Conservation (phyloP, 257 asterid species). For the Primulina tabacum region DNA sequence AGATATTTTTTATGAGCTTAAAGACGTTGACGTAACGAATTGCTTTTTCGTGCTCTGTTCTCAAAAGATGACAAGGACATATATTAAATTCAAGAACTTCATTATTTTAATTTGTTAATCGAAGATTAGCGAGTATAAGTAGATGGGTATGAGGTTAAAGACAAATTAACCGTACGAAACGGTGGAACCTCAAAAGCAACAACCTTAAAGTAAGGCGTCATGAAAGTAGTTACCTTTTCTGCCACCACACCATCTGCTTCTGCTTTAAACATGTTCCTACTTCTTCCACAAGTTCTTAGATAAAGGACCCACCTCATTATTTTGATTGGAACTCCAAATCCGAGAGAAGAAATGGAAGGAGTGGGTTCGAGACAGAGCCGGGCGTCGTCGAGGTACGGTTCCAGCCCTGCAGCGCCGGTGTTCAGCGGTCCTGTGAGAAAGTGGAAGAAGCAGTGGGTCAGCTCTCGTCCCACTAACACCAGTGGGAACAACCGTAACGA, state of each 20-base stretch:
- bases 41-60: neutral
- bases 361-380: slow-evolving; percentile 59
- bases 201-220: slow-evolving; percentile 26
- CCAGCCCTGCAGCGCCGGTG: slow-evolving; percentile 45
- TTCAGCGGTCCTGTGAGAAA: slow-evolving; percentile 81
- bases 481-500: slow-evolving; percentile 27
- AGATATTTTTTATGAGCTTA: slow-evolving; percentile 14
- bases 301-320: neutral
- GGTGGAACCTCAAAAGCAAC: slow-evolving; percentile 32
- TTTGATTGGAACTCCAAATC: neutral
- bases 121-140: neutral
- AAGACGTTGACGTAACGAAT: slow-evolving; percentile 13
- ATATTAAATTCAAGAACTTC: neutral
- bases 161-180: slow-evolving; percentile 23
- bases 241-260: slow-evolving; percentile 27
- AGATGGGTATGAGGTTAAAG: neutral
- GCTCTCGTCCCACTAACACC: slow-evolving; percentile 31
- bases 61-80: neutral
- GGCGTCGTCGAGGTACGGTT: slow-evolving; percentile 59
- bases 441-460: slow-evolving; percentile 90
- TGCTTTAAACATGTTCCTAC: neutral
- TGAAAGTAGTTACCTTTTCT: slow-evolving; percentile 16
- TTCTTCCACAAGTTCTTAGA: neutral
- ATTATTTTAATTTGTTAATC: neutral
- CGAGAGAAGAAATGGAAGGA: slow-evolving; percentile 54